A percentile compares a stretch with the other conserved stretches of the same genome.
Evolutionary conservation across 2,329 filamentous ascomycete species (phyloP).

Genomic region (Falciphora oryzae): DNA sequence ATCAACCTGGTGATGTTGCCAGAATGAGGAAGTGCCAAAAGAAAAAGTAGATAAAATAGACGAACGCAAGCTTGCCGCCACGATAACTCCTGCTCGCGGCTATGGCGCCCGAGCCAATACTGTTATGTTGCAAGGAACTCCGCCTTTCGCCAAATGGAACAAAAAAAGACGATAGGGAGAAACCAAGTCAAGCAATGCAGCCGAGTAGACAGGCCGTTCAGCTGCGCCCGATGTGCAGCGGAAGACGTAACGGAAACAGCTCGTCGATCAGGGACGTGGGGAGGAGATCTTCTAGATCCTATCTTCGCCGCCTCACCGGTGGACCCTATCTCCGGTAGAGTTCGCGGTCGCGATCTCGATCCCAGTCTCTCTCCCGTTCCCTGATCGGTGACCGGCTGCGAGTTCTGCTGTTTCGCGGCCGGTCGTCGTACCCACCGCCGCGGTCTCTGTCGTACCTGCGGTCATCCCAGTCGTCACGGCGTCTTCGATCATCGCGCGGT

Average conservation of each 20-base stretch:
- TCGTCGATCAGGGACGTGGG: slow-evolving; percentile 6
- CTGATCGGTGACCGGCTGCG: slow-evolving; percentile 38
- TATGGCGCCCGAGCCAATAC: no score
- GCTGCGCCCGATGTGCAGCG: background rate
- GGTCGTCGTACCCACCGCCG: slow-evolving; percentile 27
- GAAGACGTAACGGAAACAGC: slow-evolving; percentile 1
- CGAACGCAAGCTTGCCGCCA: no score
- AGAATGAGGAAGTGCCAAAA: background rate
- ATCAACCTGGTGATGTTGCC: background rate
- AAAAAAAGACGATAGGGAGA: no score
- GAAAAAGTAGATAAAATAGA: background rate
- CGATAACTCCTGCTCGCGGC: no score
- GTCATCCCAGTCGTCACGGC: slow-evolving; percentile 35
- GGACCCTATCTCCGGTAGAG: slow-evolving; percentile 40
- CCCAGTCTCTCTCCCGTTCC: slow-evolving; percentile 27
- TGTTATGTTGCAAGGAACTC: no score
- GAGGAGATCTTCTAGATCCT: slow-evolving; percentile 9
- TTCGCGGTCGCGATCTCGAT: slow-evolving; percentile 40
- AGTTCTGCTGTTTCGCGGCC: slow-evolving; percentile 33
- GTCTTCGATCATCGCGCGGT: slow-evolving; percentile 32
- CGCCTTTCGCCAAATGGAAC: no score
- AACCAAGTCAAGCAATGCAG: no score
- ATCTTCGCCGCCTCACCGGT: slow-evolving; percentile 7
- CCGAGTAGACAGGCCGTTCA: background rate
- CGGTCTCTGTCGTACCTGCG: slow-evolving; percentile 26